Conservation (phyloP, 140 eudicot genomes). For the Erigeron philadelphicus region DNA sequence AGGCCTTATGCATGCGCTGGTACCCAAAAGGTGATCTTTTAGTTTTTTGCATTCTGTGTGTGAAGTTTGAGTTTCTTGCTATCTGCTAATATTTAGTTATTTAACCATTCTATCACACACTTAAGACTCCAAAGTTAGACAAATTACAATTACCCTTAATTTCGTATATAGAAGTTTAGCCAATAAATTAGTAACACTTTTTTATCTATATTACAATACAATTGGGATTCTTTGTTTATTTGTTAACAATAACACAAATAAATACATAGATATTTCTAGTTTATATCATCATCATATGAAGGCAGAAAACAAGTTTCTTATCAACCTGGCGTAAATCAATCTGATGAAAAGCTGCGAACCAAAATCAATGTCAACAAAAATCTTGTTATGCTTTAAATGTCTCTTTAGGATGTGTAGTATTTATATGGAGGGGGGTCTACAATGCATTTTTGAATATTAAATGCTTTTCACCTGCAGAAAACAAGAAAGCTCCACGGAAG, state of each 20-base stretch:
- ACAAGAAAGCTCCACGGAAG: slow-evolving; percentile 71
- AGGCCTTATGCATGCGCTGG: slow-evolving; percentile 84
- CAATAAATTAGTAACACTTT: neutral
- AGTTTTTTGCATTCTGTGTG: neutral
- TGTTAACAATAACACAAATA: neutral
- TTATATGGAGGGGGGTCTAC: neutral
- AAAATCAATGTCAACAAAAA: neutral
- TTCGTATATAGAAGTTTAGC: neutral
- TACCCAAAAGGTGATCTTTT: slow-evolving; percentile 61
- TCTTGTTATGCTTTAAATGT: neutral
- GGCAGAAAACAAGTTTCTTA: neutral
- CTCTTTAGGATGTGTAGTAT: neutral
- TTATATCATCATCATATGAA: neutral
- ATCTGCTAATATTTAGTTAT: slow-evolving; percentile 3
- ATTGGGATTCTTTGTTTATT: neutral
- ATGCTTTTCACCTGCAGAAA: slow-evolving; percentile 30
- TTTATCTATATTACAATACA: neutral
- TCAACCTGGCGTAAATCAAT: neutral
- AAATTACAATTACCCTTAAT: neutral
- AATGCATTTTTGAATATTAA: neutral
- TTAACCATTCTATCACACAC: neutral
- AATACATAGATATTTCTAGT: neutral
- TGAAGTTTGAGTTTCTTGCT: neutral
- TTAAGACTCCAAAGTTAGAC: neutral
- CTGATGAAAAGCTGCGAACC: neutral